These are phyloP conservation scores for Cnidoscolus chayamansa DNA, from an alignment of 441 rosid species.

Conservation along the genomic window DNA sequence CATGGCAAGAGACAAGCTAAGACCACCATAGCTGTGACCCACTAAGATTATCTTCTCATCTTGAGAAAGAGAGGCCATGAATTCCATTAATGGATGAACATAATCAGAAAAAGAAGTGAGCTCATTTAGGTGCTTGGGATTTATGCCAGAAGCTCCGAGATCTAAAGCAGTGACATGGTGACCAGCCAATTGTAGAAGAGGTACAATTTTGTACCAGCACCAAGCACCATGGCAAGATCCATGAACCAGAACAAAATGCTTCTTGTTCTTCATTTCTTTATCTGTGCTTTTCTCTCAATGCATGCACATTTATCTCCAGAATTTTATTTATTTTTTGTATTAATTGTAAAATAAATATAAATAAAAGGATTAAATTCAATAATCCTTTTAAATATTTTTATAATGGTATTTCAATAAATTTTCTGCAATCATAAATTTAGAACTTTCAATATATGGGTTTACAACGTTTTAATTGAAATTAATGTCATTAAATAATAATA, in stretches of 20 bases:
- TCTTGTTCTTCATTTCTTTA: not conserved
- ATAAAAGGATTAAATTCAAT: too few relatives aligned
- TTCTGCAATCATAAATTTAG: too few relatives aligned
- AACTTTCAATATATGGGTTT: too few relatives aligned
- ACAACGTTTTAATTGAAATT: too few relatives aligned
- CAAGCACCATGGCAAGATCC: slow-evolving; percentile 69
- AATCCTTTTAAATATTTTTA: too few relatives aligned
- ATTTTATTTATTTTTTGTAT: too few relatives aligned
- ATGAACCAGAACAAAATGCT: slow-evolving; percentile 62
- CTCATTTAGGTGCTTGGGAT: slow-evolving; percentile 36
- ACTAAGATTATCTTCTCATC: slow-evolving; percentile 19
- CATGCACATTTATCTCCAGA: too few relatives aligned
- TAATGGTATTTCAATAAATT: too few relatives aligned
- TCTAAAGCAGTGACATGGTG: slow-evolving; percentile 54
- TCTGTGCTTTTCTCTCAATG: not conserved
- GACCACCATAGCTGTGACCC: slow-evolving; percentile 22
- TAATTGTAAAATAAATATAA: too few relatives aligned
- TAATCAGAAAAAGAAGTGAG: slow-evolving; percentile 44
- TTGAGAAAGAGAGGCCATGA: slow-evolving; percentile 21
- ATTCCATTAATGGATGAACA: slow-evolving; percentile 48
- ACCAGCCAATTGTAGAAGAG: slow-evolving; percentile 39
- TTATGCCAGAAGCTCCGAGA: slow-evolving; percentile 54
- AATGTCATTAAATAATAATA: too few relatives aligned
- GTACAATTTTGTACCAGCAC: slow-evolving; percentile 67
- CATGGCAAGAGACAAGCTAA: slow-evolving; percentile 9